Conservation (phyloP, 768 basidiomycete species). For the Trametes cinnabarina region DNA sequence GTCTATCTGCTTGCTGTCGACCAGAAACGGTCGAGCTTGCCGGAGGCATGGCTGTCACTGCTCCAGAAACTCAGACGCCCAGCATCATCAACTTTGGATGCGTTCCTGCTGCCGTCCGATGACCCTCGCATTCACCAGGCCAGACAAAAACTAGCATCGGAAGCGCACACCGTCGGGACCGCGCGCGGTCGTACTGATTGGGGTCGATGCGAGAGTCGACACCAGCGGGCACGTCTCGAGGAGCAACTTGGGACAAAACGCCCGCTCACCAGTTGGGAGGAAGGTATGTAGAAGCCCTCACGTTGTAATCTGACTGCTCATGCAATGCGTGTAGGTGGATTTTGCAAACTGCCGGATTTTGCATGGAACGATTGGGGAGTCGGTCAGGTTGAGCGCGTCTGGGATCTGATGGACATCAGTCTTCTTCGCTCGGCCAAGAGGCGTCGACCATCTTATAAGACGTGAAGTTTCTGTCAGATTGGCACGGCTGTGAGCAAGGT, state of each 20-base stretch:
- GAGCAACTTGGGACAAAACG: conserved; percentile 80
- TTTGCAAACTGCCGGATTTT: conserved; percentile 82
- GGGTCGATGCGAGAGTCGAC: conserved; percentile 89
- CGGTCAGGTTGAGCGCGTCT: conserved; percentile 91
- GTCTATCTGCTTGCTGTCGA: conserved; percentile 84
- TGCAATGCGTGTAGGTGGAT: conserved; percentile 52
- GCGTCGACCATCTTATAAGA: conserved; percentile 86
- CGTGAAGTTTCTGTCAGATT: conserved; percentile 46
- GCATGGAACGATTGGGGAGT: conserved; percentile 94
- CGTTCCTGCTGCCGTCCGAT: conserved; percentile 87
- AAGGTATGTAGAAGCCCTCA: conserved; percentile 47
- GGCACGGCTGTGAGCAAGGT: neutral
- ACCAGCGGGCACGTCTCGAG: conserved; percentile 82
- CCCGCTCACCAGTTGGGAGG: conserved; percentile 91
- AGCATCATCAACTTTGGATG: conserved; percentile 86
- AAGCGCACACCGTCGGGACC: conserved; percentile 61
- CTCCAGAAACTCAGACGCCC: conserved; percentile 72
- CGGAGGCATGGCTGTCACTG: conserved; percentile 64
- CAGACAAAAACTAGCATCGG: conserved; percentile 76
- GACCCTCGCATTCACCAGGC: conserved; percentile 91
- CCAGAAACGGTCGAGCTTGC: conserved; percentile 55
- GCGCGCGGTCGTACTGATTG: conserved; percentile 81
- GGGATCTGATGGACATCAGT: conserved; percentile 94
- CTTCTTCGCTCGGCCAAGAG: conserved; percentile 77
- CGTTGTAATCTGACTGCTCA: neutral